Evolutionary conservation across 768 basidiomycete genomes (phyloP).

Genomic region (Termitomyces heimii): DNA sequence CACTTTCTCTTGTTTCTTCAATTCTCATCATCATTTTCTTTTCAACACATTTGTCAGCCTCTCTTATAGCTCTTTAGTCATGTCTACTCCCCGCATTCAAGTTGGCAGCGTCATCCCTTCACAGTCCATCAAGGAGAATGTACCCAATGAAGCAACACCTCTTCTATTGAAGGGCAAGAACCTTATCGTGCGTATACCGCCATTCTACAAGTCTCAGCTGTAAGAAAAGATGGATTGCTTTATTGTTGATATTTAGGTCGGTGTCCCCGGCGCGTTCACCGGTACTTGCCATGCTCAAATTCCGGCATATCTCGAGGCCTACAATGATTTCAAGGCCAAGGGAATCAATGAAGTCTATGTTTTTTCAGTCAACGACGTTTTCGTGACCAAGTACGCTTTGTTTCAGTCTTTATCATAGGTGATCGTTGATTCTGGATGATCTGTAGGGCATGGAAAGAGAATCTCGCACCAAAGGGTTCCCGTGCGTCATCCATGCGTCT

Average conservation of each 20-base stretch:
- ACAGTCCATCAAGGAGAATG: slow-evolving; percentile 52
- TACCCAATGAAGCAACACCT: slow-evolving; percentile 33
- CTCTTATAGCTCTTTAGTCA: neutral
- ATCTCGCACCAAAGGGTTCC: slow-evolving; percentile 50
- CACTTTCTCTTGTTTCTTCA: neutral
- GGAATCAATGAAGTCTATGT: slow-evolving; percentile 70
- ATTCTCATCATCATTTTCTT: neutral
- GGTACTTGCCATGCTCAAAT: slow-evolving; percentile 62
- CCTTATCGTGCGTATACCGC: slow-evolving; percentile 48
- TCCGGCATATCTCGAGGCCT: slow-evolving; percentile 57
- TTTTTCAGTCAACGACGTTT: slow-evolving; percentile 75
- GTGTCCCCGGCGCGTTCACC: slow-evolving; percentile 76
- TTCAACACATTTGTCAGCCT: neutral
- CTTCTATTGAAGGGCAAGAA: slow-evolving; percentile 55
- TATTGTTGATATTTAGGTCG: slow-evolving; percentile 36
- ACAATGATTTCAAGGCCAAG: slow-evolving; percentile 69
- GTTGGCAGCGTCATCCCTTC: slow-evolving; percentile 46
- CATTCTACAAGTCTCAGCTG: no score
- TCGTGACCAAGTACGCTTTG: slow-evolving; percentile 50
- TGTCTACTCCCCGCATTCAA: slow-evolving; percentile 30
- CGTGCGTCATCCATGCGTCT: slow-evolving; percentile 27
- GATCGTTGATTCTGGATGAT: neutral
- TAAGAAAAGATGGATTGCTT: neutral
- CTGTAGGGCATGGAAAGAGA: slow-evolving; percentile 62
- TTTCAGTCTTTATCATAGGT: slow-evolving; percentile 3